Evolutionary conservation across 139 green algal species (phyloP).

Genomic region (Penium margaritaceum): DNA sequence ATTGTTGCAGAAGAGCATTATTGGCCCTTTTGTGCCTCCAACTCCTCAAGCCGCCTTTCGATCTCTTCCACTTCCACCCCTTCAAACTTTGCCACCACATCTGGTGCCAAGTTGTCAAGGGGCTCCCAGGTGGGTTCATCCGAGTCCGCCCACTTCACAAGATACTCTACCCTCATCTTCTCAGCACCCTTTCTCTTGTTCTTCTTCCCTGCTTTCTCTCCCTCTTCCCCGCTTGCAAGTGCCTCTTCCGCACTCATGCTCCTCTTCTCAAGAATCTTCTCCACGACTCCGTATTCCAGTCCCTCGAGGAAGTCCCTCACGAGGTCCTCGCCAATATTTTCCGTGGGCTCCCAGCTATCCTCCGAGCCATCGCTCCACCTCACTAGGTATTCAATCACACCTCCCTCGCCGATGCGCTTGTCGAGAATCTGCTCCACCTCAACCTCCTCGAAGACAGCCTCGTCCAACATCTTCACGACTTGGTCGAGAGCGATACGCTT

Average conservation of each 20-base stretch:
- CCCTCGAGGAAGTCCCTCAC: constrained; percentile 36
- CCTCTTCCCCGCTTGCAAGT: neutral
- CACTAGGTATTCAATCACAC: constrained; percentile 48
- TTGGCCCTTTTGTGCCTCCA: neutral
- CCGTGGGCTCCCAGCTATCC: constrained; percentile 48
- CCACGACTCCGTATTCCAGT: constrained; percentile 36
- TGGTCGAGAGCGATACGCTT: constrained; percentile 38
- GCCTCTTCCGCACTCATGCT: neutral
- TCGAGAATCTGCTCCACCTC: constrained; percentile 43
- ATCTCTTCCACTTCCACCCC: constrained; percentile 18
- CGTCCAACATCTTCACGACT: constrained; percentile 40
- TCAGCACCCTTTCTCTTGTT: no score
- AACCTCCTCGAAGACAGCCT: constrained; percentile 42
- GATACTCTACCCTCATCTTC: constrained; percentile 26
- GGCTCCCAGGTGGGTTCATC: constrained; percentile 46
- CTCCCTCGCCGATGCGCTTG: constrained; percentile 13
- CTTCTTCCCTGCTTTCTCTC: no score
- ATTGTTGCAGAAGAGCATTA: no score
- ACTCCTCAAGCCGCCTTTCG: constrained; percentile 11
- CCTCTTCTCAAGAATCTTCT: constrained; percentile 39
- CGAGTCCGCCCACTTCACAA: constrained; percentile 44
- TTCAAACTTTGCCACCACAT: constrained; percentile 42
- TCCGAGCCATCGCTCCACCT: constrained; percentile 46
- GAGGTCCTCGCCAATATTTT: constrained; percentile 49
- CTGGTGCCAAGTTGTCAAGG: constrained; percentile 26